Conservation (phyloP, 2,329 filamentous ascomycete species). For the Pyrenophora tritici-repentis region DNA sequence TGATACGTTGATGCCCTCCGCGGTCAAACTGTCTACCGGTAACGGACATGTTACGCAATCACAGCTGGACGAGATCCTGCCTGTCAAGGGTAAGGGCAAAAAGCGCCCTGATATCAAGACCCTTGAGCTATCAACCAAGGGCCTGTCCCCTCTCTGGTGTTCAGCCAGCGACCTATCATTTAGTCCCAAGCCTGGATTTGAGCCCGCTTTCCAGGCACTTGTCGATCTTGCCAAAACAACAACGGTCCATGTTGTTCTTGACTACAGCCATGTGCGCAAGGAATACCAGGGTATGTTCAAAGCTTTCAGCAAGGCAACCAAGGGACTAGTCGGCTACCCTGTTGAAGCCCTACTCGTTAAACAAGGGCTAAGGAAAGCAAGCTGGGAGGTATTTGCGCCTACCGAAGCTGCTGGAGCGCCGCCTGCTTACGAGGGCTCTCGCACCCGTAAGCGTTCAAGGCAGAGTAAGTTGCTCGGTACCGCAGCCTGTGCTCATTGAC, state of each 20-base stretch:
- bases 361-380: conserved; percentile 14
- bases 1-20: conserved; percentile 1
- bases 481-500: neutral
- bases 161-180: neutral
- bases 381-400: conserved; percentile 16
- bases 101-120: conserved; percentile 16
- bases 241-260: conserved; percentile 10
- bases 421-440: conserved; percentile 15
- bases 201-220: conserved; percentile 7
- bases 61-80: conserved; percentile 9
- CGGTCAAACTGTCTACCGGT: conserved; percentile 8
- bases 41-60: neutral
- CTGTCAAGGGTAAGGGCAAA: conserved; percentile 2
- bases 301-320: conserved; percentile 14
- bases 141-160: neutral
- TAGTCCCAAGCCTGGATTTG: conserved; percentile 7
- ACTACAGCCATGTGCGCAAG: conserved; percentile 12
- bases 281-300: conserved; percentile 11
- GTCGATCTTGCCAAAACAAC: conserved; percentile 17
- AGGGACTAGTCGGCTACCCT: conserved; percentile 6
- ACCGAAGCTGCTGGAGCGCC: conserved; percentile 7
- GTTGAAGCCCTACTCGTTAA: conserved; percentile 7
- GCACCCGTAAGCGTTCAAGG: conserved; percentile 11
- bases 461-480: conserved; percentile 3
- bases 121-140: conserved; percentile 1